Base-by-base conservation (phyloP, 257 asterid species). In the Striga asiatica region DNA sequence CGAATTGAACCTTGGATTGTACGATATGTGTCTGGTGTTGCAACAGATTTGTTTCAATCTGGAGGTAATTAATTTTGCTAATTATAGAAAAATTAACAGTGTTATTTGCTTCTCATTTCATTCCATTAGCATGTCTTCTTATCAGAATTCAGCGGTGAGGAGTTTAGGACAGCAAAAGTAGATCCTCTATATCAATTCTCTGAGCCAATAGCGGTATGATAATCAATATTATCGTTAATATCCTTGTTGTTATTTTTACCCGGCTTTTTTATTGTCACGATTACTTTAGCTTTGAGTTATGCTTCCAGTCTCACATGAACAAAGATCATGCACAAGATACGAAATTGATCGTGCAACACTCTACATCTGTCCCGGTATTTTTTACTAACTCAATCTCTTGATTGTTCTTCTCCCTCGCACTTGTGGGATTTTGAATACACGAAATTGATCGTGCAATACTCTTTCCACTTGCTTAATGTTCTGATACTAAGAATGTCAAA, bases 181-280 rank as follows among this genome's bases (percentile, higher is more conserved):
- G 96, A 87, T 75, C 93, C 94, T 24, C 75, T 83, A 47, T 81
- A 77, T 80, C 94, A 87, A 61, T 87, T 77, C 60, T 83, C 94
- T 7, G 79, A 76, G 82, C 94, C 89, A 50, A 76, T 87, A 47
- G 48, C 89, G 68, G 96, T 83, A 79, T 57, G 69, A 10, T 50
- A 54, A 54, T 29, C 35, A 5, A 10, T 29, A 29, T 29, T 10
- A 29, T 29, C 8, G 32, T 5, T 29, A 29, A 5, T 29, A 1
- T 29, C 5, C 8, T 29, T 27, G 7, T 27, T 27, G 7, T 27
- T 27, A 27, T 27, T 27, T 27, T 27, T 27, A 5, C 6, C 35
- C 9, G n/a, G n/a, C n/a, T n/a, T n/a, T n/a, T n/a, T n/a, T n/a
- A n/a, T 5, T 25, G 13, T 29, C 73, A 71, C 25, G 56, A 35